Conservation (phyloP, 202 grass and related monocot species). For the Saccharum hybrid region DNA sequence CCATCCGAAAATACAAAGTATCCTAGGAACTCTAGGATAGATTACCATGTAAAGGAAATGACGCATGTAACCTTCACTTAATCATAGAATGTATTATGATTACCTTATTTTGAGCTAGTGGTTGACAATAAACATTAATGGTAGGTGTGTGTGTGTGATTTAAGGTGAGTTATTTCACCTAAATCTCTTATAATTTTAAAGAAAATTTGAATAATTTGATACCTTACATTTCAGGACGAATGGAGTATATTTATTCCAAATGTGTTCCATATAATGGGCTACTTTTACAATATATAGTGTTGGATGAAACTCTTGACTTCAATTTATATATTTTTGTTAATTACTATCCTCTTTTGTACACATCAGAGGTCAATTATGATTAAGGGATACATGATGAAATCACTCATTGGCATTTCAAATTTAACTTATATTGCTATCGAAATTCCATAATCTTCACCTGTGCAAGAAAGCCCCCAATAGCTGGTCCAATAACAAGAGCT, state of each 20-base stretch:
- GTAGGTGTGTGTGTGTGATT: neutral
- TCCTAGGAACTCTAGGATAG: neutral
- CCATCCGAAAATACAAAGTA: neutral
- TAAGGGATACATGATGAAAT: neutral
- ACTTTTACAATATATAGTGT: neutral
- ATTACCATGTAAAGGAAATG: neutral
- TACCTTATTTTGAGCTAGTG: neutral
- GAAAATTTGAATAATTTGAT: neutral
- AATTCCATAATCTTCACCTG: conserved; percentile 52
- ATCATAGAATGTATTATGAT: neutral
- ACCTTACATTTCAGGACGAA: no score
- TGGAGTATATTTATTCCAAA: neutral
- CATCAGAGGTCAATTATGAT: conserved; percentile 2
- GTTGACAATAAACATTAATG: neutral
- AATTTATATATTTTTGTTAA: neutral
- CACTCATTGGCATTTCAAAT: neutral
- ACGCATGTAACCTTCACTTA: neutral
- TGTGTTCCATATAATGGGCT: neutral
- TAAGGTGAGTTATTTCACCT: neutral
- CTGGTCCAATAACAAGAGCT: conserved; percentile 70
- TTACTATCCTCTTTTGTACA: neutral
- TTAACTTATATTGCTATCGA: neutral
- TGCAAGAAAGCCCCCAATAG: conserved; percentile 75
- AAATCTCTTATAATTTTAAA: neutral
- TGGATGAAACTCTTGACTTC: neutral